These are phyloP conservation scores for Talaromyces pinophilus DNA, from an alignment of 2,329 filamentous ascomycete species.

Conservation along the genomic window DNA sequence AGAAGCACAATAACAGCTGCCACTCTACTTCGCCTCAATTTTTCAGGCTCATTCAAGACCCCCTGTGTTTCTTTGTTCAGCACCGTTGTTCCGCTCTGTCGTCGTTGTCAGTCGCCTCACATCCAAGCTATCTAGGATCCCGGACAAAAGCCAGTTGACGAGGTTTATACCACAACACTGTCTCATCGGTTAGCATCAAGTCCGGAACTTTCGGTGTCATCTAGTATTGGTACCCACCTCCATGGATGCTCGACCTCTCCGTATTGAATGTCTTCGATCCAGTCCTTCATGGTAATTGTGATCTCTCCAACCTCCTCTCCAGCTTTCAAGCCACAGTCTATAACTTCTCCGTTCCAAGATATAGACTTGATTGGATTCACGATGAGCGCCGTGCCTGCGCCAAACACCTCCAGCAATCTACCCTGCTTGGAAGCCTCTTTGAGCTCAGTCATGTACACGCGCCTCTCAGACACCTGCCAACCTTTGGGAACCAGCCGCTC, in stretches of 20 bases:
- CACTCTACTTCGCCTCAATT: neutral
- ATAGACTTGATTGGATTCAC: conserved; percentile 89
- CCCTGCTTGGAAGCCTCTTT: conserved; percentile 79
- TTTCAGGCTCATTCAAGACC: neutral
- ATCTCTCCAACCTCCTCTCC: conserved; percentile 85
- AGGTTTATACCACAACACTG: conserved; percentile 4
- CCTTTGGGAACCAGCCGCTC: conserved; percentile 81
- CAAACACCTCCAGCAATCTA: conserved; percentile 90
- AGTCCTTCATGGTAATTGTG: conserved; percentile 83
- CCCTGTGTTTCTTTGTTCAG: neutral
- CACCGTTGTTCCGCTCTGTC: neutral
- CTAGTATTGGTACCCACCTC: conserved; percentile 60
- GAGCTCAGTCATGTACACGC: conserved; percentile 87
- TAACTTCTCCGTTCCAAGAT: conserved; percentile 77
- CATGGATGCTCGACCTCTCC: conserved; percentile 89
- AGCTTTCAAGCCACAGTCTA: conserved; percentile 80
- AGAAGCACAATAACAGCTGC: neutral
- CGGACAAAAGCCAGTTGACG: neutral
- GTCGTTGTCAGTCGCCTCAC: neutral
- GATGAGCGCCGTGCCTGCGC: conserved; percentile 88
- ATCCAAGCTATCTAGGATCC: too few relatives aligned
- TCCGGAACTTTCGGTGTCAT: neutral
- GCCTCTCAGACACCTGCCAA: conserved; percentile 85
- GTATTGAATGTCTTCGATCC: conserved; percentile 95
- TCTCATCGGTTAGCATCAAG: neutral